A percentile compares a stretch with the other conserved stretches of the same genome.
Evolutionary conservation across 2,329 filamentous ascomycete genomes (phyloP).

Genomic region (Claviceps arundinis): DNA sequence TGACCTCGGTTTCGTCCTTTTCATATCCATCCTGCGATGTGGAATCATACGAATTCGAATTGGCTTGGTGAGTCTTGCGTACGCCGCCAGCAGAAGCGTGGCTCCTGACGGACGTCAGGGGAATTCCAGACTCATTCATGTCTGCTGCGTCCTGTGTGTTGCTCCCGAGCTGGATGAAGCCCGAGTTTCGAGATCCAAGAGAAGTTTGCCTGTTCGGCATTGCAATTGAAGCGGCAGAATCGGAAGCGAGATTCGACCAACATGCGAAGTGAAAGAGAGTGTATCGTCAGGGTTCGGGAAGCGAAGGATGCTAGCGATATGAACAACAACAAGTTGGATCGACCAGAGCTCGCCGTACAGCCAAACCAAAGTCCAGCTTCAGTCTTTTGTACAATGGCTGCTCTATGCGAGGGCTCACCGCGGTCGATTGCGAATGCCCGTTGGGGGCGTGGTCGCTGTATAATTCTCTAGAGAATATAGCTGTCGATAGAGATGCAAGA

Average conservation of each 20-base stretch:
- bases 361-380: slow-evolving; percentile 6
- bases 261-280: not conserved
- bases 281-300: not conserved
- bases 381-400: not conserved
- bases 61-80: slow-evolving; percentile 27
- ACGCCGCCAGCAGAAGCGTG: slow-evolving; percentile 40
- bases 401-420: not conserved
- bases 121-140: slow-evolving; percentile 33
- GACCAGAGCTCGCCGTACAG: not conserved
- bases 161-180: slow-evolving; percentile 31
- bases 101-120: slow-evolving; percentile 42
- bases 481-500: too few species aligned
- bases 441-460: not conserved
- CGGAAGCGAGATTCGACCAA: not conserved
- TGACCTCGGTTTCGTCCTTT: slow-evolving; percentile 27
- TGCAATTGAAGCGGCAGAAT: not conserved
- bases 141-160: slow-evolving; percentile 18
- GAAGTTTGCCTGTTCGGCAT: slow-evolving; percentile 11
- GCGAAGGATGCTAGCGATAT: not conserved
- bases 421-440: not conserved
- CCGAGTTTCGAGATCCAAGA: slow-evolving; percentile 11
- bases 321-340: not conserved
- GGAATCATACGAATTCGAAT: slow-evolving; percentile 21
- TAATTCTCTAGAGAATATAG: not conserved
- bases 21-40: slow-evolving; percentile 25